Percentiles rank a stretch among this genome's conserved stretches.
phyloP scores from a whole-genome alignment of 495 filamentous ascomycete genomes.

The Astrothelium subdiscretum region DNA sequence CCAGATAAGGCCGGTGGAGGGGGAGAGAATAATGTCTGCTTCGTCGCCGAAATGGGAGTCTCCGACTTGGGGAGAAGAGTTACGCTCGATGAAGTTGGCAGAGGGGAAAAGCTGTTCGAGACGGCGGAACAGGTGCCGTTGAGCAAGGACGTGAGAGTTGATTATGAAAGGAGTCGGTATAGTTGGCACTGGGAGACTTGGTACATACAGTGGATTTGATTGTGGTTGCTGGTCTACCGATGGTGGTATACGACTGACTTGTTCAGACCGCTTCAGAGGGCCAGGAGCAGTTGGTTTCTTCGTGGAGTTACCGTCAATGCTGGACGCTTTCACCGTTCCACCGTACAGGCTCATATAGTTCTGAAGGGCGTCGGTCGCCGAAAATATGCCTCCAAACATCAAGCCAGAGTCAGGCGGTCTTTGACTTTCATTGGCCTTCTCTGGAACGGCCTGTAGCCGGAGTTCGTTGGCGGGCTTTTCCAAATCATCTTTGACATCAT shows the following conservation, averaged over 20 bases:
- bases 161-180: slow-evolving; percentile 34
- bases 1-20: slow-evolving; percentile 54
- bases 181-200: slow-evolving; percentile 11
- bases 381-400: slow-evolving; percentile 23
- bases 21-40: slow-evolving; percentile 67
- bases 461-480: background rate
- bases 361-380: slow-evolving; percentile 18
- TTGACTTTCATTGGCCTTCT: background rate
- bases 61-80: slow-evolving; percentile 30
- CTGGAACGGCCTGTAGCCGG: background rate
- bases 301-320: too few relatives aligned
- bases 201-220: background rate
- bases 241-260: background rate
- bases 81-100: slow-evolving; percentile 47
- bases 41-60: slow-evolving; percentile 37
- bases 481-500: background rate
- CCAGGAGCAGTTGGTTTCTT: background rate
- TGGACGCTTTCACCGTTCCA: background rate
- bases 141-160: slow-evolving; percentile 35
- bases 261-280: too few relatives aligned
- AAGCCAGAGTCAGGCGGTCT: slow-evolving; percentile 10
- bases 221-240: background rate
- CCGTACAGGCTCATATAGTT: slow-evolving; percentile 19
- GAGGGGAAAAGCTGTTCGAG: slow-evolving; percentile 41
- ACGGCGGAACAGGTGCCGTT: slow-evolving; percentile 32